phyloP scores from a whole-genome alignment of 177 flowering plant genomes.

The Vitis hybrid region DNA sequence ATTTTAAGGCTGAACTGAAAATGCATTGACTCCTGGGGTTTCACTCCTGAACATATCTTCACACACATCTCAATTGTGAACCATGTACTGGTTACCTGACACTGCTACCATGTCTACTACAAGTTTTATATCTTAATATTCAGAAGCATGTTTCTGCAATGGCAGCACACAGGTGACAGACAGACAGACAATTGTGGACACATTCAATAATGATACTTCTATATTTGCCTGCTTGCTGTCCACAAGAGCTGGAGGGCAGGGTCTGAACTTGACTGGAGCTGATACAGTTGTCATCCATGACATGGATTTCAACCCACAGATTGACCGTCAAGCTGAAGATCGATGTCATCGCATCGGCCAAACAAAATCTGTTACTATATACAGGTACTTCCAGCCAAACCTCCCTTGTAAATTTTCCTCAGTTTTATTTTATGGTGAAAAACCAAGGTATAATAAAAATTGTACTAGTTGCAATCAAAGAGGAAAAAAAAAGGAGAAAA shows the following conservation, averaged over 20 bases:
- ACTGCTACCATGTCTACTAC: neutral
- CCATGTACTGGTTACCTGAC: conserved; percentile 12
- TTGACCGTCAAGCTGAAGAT: conserved; percentile 96
- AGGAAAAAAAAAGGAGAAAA: too few species aligned
- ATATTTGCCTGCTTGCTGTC: conserved; percentile 95
- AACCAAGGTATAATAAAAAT: too few species aligned
- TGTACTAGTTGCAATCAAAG: too few species aligned
- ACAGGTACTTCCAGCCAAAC: conserved; percentile 46
- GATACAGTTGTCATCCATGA: conserved; percentile 96
- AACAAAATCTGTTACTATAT: conserved; percentile 81
- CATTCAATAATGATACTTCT: conserved; percentile 78
- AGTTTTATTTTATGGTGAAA: too few species aligned
- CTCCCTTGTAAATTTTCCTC: too few species aligned
- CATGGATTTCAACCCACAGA: conserved; percentile 98
- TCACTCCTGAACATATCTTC: neutral
- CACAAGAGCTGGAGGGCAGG: conserved; percentile 98
- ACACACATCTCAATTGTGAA: conserved; percentile 19
- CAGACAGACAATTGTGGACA: conserved; percentile 87
- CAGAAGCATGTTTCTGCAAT: conserved; percentile 1
- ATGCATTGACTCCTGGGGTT: too few species aligned
- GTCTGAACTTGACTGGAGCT: conserved; percentile 91
- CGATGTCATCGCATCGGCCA: conserved; percentile 98
- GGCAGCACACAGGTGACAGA: conserved; percentile 91
- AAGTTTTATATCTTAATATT: neutral
- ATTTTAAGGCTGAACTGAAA: too few species aligned